Base-by-base conservation (phyloP, 495 filamentous ascomycete species). In the Amphirosellinia nigrospora region DNA sequence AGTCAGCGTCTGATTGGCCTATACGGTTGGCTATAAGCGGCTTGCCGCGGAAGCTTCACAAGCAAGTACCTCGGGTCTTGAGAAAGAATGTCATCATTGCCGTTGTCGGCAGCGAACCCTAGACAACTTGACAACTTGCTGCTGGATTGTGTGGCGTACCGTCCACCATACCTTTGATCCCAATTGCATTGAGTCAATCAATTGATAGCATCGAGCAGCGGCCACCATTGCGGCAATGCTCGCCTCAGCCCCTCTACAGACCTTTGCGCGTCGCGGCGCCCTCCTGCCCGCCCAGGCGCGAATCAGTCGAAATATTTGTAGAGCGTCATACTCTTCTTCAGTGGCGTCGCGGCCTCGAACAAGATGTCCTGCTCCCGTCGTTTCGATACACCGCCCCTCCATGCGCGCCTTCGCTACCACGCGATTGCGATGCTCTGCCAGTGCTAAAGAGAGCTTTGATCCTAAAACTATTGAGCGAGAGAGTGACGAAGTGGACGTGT, bases 401-500 rank as follows among this genome's bases (percentile, higher is more conserved):
- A 9, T 53, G 26, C 74, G 76, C 6, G 46, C 74, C 60, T 78
- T 78, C 41, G 73, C 70, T 32, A 76, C 76, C 11, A 76, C 76
- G 19, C 64, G 32, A 48, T 64, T 70, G 16, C 73, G 66, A 43
- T 46, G 10, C 19, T 30, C 73, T 34, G 74, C 76, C 26, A 74
- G 64, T 56, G 66, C 38, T 72, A 84, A 92, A 68, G 90, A 91
- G 11, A 74, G 84, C 55, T 93, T 94, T 70, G 92, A 97, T 77
- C 91, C 91, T 9, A 83, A 84, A 41, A 84, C 87, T 70, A 80
- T 92, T 63, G 93, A 97, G 58, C 89, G 96, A 67, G 96, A 98
- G 81, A 92, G 87, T 63, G 96, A 98, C 73, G 82, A 97, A 78
- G 96, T 98, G 26, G 96, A 98, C 81, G 95, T 98, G 11, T 97